Conservation (phyloP, 2,329 filamentous ascomycete species). For the Mariannaea elegans region DNA sequence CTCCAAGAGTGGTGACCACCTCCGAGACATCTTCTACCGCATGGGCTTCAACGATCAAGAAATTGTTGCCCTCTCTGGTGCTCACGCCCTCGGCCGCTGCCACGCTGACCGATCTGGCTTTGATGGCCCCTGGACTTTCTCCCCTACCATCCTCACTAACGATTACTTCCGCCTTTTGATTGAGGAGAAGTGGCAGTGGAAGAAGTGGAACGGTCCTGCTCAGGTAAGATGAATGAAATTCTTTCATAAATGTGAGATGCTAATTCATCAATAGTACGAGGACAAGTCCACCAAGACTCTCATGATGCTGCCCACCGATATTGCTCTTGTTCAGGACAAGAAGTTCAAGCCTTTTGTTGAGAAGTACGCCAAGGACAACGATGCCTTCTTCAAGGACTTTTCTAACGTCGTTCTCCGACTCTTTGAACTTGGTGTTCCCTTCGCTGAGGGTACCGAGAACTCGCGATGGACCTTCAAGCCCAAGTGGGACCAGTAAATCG, state of each 20-base stretch:
- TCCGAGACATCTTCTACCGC: constrained; percentile 91
- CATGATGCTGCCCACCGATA: constrained; percentile 98
- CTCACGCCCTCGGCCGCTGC: constrained; percentile 88
- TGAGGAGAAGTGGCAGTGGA: constrained; percentile 91
- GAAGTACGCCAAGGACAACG: constrained; percentile 90
- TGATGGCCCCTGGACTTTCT: constrained; percentile 91
- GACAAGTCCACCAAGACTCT: constrained; percentile 86
- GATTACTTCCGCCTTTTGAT: constrained; percentile 91
- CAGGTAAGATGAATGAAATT: constrained; percentile 55
- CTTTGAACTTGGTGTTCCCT: constrained; percentile 94
- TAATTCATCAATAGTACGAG: constrained; percentile 68
- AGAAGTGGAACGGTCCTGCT: constrained; percentile 90
- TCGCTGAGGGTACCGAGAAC: constrained; percentile 69
- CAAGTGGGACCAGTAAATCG: constrained; percentile 46
- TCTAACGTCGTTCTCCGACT: constrained; percentile 79
- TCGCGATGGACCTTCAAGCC: constrained; percentile 72
- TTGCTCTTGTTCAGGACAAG: constrained; percentile 89
- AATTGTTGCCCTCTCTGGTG: constrained; percentile 89
- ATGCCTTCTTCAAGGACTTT: constrained; percentile 94
- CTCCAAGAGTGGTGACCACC: constrained; percentile 78
- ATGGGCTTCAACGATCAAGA: constrained; percentile 99
- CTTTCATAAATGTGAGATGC: neutral
- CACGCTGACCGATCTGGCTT: constrained; percentile 90
- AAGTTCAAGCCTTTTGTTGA: constrained; percentile 82
- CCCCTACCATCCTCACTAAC: constrained; percentile 90